Percentiles rank a stretch among this genome's conserved stretches.
Evolutionary conservation across 345 rosid species (phyloP).

Genomic region (Garcia nutans): DNA sequence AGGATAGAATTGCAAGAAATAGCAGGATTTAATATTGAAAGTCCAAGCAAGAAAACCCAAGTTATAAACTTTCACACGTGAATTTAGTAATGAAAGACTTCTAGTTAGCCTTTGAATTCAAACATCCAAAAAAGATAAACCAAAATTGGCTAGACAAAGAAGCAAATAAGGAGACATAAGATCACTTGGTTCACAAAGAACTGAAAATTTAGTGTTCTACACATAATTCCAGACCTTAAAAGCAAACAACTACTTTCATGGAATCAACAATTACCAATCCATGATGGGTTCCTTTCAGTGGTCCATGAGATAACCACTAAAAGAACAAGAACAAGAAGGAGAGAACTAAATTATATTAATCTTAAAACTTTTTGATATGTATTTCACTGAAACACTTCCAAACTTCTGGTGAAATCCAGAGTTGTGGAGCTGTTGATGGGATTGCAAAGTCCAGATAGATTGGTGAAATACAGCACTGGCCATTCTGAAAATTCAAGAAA

Average conservation of each 20-base stretch:
- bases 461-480: conserved; percentile 56
- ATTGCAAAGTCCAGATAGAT: conserved; percentile 39
- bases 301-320: background rate
- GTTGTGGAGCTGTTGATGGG: conserved; percentile 33
- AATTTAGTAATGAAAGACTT: background rate
- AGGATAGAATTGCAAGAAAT: conserved; percentile 2
- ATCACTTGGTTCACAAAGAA: background rate
- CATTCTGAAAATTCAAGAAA: conserved; percentile 52
- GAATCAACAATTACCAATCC: conserved; percentile 8
- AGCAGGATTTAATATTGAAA: background rate
- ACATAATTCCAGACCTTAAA: background rate
- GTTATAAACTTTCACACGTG: background rate
- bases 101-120: background rate
- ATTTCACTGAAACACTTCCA: conserved; percentile 34
- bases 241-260: background rate
- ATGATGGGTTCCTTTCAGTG: conserved; percentile 14
- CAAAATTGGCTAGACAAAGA: background rate
- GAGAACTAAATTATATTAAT: conserved; percentile 17
- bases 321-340: conserved; percentile 2
- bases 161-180: background rate
- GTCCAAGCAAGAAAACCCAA: background rate
- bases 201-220: no score
- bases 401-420: conserved; percentile 34
- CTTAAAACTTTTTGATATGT: conserved; percentile 33
- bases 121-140: background rate